Conservation (phyloP, 352 stramenopile species). For the Peronospora destructor region DNA sequence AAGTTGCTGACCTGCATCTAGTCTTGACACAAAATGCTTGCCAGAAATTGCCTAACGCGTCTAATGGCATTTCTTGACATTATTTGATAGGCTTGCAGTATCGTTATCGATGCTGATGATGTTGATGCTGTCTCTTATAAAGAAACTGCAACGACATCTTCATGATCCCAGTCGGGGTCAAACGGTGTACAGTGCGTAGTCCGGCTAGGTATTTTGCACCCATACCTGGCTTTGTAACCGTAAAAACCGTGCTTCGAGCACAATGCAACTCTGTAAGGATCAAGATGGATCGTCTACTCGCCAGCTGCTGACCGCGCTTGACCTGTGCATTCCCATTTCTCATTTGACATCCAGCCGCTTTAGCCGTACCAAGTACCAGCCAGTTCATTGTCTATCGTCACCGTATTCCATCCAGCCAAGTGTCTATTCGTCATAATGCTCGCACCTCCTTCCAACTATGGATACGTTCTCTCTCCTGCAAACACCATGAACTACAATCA, state of each 20-base stretch:
- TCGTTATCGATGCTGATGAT: too few species aligned
- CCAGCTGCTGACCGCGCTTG: conserved; percentile 12
- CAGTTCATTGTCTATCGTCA: too few species aligned
- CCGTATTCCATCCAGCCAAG: not conserved
- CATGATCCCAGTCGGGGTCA: too few species aligned
- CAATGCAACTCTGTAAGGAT: not conserved
- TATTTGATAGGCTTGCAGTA: too few species aligned
- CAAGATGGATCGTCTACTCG: conserved; percentile 2
- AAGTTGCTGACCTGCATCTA: too few species aligned
- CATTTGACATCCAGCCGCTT: conserved; percentile 17
- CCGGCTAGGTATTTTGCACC: not conserved
- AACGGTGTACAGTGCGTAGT: too few species aligned
- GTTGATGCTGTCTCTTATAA: too few species aligned
- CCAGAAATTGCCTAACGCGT: too few species aligned
- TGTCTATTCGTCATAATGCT: conserved; percentile 22
- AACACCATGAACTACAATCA: conserved; percentile 29
- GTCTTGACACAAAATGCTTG: too few species aligned
- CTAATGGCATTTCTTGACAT: too few species aligned
- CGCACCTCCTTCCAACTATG: conserved; percentile 36
- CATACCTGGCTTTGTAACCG: not conserved
- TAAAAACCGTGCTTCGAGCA: not conserved
- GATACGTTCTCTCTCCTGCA: conserved; percentile 33
- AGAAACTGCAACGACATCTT: too few species aligned
- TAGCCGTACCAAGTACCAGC: not conserved
- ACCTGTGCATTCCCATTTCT: conserved; percentile 29